Evolutionary conservation across 768 basidiomycete genomes (phyloP).

Genomic region (Macrolepiota albuminosa): DNA sequence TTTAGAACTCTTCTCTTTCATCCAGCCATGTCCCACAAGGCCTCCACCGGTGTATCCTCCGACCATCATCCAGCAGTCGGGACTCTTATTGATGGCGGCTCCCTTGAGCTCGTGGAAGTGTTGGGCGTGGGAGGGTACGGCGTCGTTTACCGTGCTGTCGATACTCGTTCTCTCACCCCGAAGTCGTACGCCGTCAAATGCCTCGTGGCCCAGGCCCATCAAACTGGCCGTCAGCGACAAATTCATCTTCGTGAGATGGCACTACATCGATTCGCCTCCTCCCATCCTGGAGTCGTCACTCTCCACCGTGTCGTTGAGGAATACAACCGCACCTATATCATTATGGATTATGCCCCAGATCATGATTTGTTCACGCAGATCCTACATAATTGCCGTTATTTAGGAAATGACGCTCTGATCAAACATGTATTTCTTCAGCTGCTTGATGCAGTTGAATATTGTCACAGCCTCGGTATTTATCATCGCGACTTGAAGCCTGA

Average conservation of each 20-base stretch:
- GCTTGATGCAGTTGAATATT: constrained; percentile 89
- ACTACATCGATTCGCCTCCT: constrained; percentile 70
- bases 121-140: constrained; percentile 95
- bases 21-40: constrained; percentile 49
- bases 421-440: constrained; percentile 91
- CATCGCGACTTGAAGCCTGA: constrained; percentile 99
- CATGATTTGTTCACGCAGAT: constrained; percentile 95
- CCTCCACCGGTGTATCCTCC: constrained; percentile 63
- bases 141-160: constrained; percentile 88
- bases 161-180: constrained; percentile 45
- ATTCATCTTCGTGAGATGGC: constrained; percentile 88
- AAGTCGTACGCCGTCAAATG: constrained; percentile 90
- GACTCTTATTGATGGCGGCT: constrained; percentile 77
- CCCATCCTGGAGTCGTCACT: constrained; percentile 80
- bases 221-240: constrained; percentile 59
- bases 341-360: constrained; percentile 91
- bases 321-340: constrained; percentile 74
- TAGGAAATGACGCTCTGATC: constrained; percentile 82
- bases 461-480: constrained; percentile 88
- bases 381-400: constrained; percentile 68
- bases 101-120: constrained; percentile 79
- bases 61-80: constrained; percentile 70
- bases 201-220: constrained; percentile 50
- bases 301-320: constrained; percentile 89
- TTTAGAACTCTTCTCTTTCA: constrained; percentile 19